Evolutionary conservation across 1,284 basidiomycete genomes (phyloP), one percentile per base, ranked within the genome.

Genomic region (Caloboletus inedulis): DNA sequence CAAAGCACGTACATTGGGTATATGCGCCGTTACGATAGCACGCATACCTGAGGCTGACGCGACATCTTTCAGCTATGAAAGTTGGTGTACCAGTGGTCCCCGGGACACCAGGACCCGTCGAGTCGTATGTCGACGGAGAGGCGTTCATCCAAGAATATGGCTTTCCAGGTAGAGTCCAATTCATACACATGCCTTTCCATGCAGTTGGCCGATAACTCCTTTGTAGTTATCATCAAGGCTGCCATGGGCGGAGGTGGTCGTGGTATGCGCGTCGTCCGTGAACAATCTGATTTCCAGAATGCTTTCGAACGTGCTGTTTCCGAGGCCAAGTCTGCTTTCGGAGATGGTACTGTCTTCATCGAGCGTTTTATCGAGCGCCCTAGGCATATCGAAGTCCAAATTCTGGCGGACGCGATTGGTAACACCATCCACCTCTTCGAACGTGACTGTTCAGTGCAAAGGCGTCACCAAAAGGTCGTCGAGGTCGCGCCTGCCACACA

Each of bases 181-280:
- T 23, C 23, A 13, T 6, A 34, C 9, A 27, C 25, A 54, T 52
- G 42, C 52, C 42, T 25, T 31, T 43, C n/a, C 45, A 40, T 42
- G 10, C 19, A 33, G 25, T 51, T 41, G 31, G 7, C 33, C 13
- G 21, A 47, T 25, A 12, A 29, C 23, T 16, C 14, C 9, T 39
- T 40, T 51, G 6, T 54, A 89, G 91, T 95, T 45, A 95, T 96
- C 70, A 95, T 97, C 81, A 97, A 98, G 75, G 95, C 95, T 44
- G 95, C 95, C 23, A 97, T 98, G 93, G 96, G 96, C 55, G 96
- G 96, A 61, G 96, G 96, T 67, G 96, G 96, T 53, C 91, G 95
- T 66, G 96, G 96, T 59, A 99, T 99, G 96, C 91, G 96, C 71
- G 95, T 98, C 54, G 96, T 99, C 34, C 86, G 93, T 58, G 91